A percentile compares a stretch with the other conserved stretches of the same genome.
These are phyloP conservation scores for Berberis vulgaris DNA, from an alignment of 164 flowering plant genomes.

Conservation along the genomic window DNA sequence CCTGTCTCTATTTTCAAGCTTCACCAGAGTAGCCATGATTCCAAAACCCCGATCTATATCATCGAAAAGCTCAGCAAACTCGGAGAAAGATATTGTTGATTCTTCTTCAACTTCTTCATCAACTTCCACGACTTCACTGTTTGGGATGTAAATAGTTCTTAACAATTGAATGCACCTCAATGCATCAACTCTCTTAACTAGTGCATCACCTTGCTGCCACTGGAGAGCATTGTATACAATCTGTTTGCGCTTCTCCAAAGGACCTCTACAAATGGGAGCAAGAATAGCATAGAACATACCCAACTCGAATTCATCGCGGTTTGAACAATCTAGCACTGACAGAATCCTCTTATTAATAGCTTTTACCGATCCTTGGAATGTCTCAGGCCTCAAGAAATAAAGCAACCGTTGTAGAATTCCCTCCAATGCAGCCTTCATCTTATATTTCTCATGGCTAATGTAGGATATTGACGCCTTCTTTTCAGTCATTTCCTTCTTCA, in stretches of 20 bases:
- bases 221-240: slow-evolving; percentile 75
- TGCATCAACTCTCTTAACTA: slow-evolving; percentile 62
- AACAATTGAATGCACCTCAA: slow-evolving; percentile 50
- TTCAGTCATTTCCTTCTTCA: slow-evolving; percentile 79
- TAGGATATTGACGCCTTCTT: slow-evolving; percentile 77
- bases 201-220: slow-evolving; percentile 66
- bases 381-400: slow-evolving; percentile 73
- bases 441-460: slow-evolving; percentile 66
- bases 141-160: slow-evolving; percentile 76
- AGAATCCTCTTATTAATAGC: slow-evolving; percentile 84
- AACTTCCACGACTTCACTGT: slow-evolving; percentile 62
- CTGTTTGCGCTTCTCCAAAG: slow-evolving; percentile 62
- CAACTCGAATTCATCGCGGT: slow-evolving; percentile 72
- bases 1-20: slow-evolving; percentile 81
- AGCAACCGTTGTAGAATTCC: slow-evolving; percentile 61
- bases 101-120: slow-evolving; percentile 54
- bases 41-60: slow-evolving; percentile 96
- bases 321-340: slow-evolving; percentile 57
- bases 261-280: slow-evolving; percentile 78
- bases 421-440: slow-evolving; percentile 82
- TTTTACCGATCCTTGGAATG: slow-evolving; percentile 86
- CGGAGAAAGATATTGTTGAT: slow-evolving; percentile 51
- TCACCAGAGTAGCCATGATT: slow-evolving; percentile 64
- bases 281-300: slow-evolving; percentile 86
- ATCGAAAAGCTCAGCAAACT: slow-evolving; percentile 76